phyloP scores from a whole-genome alignment of 2,329 filamentous ascomycete genomes.

The Ascochyta rabiei region DNA sequence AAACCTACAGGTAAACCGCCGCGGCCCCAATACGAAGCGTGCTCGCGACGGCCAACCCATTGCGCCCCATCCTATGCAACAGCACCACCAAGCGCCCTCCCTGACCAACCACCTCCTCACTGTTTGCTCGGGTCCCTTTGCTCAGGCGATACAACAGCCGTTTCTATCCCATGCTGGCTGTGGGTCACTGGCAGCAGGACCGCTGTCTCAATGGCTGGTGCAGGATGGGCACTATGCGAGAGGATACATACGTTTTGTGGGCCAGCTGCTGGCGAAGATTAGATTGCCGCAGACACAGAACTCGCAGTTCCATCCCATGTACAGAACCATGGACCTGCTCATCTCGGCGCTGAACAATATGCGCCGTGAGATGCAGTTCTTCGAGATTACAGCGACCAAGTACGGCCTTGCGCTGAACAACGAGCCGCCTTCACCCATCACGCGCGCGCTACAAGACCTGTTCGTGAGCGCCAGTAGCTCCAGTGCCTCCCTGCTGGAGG shows the following conservation, averaged over 20 bases:
- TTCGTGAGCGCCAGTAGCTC: conserved; percentile 63
- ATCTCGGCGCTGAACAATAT: conserved; percentile 70
- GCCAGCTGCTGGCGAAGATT: conserved; percentile 67
- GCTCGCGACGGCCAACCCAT: conserved; percentile 46
- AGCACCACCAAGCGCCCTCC: conserved; percentile 48
- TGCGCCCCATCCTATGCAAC: conserved; percentile 32
- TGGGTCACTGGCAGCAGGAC: conserved; percentile 63
- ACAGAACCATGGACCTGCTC: conserved; percentile 66
- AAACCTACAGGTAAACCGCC: conserved; percentile 53
- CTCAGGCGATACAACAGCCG: conserved; percentile 66
- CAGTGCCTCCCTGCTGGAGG: conserved; percentile 65
- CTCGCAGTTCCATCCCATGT: conserved; percentile 56
- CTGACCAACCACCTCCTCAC: conserved; percentile 65
- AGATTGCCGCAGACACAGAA: conserved; percentile 57
- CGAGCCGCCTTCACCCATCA: conserved; percentile 55
- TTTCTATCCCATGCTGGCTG: conserved; percentile 70
- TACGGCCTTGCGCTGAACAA: conserved; percentile 62
- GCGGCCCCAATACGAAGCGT: conserved; percentile 51
- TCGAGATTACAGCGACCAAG: conserved; percentile 66
- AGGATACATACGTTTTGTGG: conserved; percentile 71
- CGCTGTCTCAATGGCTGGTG: conserved; percentile 70
- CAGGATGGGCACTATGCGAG: conserved; percentile 76
- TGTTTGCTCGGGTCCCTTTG: conserved; percentile 55
- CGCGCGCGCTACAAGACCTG: conserved; percentile 62
- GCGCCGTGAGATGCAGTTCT: conserved; percentile 70